Percentiles rank a stretch among this genome's conserved stretches.
Evolutionary conservation across 257 asterid species (phyloP).

Genomic region (Paulownia fortunei): DNA sequence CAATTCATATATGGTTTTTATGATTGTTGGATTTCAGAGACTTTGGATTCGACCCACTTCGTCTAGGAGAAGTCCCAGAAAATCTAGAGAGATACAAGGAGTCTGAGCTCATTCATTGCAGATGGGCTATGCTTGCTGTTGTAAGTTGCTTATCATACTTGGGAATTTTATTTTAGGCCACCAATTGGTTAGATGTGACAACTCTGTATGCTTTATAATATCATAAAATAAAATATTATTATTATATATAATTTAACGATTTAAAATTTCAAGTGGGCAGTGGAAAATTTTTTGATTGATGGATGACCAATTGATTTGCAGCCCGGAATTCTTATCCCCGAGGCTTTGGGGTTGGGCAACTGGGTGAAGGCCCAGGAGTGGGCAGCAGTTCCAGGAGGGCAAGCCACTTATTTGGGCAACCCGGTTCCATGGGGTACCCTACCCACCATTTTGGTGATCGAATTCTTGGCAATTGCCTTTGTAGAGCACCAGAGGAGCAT

Average conservation of each 20-base stretch:
- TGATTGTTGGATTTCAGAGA: slow-evolving; percentile 51
- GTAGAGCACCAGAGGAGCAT: slow-evolving; percentile 96
- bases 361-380: slow-evolving; percentile 98
- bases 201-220: too few species aligned
- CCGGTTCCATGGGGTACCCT: slow-evolving; percentile 99
- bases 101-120: slow-evolving; percentile 91
- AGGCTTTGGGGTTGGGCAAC: slow-evolving; percentile 92
- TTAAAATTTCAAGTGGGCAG: too few species aligned
- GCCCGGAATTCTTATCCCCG: slow-evolving; percentile 87
- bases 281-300: not conserved
- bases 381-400: slow-evolving; percentile 97
- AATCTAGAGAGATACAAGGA: slow-evolving; percentile 93
- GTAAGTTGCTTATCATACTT: slow-evolving; percentile 43
- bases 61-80: slow-evolving; percentile 87
- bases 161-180: not conserved
- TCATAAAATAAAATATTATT: not conserved
- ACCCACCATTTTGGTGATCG: slow-evolving; percentile 86
- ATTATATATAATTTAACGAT: not conserved
- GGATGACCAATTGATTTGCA: slow-evolving; percentile 26
- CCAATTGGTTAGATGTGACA: too few species aligned
- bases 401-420: slow-evolving; percentile 89
- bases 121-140: slow-evolving; percentile 99
- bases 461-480: slow-evolving; percentile 84
- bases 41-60: slow-evolving; percentile 95
- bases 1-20: too few species aligned